phyloP scores from a whole-genome alignment of 768 basidiomycete genomes.

The Scleroderma citrinum region DNA sequence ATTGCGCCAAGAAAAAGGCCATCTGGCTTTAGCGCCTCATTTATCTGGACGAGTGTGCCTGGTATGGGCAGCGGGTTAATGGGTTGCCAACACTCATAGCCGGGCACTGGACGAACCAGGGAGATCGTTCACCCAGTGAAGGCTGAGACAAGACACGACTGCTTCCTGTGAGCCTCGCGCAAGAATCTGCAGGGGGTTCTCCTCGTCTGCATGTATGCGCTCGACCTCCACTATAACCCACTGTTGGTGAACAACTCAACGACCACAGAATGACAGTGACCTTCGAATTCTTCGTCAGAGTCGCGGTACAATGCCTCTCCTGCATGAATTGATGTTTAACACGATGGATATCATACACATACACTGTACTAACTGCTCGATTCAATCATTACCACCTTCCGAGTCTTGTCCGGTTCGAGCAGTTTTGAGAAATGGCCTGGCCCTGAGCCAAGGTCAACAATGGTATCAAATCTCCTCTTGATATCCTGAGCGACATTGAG shows the following conservation, averaged over 20 bases:
- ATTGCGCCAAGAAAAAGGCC: conserved; percentile 93
- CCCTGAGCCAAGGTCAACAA: conserved; percentile 88
- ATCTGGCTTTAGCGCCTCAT: conserved; percentile 78
- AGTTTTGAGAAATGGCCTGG: conserved; percentile 89
- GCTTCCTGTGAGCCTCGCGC: conserved; percentile 80
- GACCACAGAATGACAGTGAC: conserved; percentile 32
- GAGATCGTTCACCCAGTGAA: conserved; percentile 98
- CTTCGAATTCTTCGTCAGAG: conserved; percentile 71
- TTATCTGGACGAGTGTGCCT: conserved; percentile 86
- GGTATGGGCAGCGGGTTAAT: conserved; percentile 1
- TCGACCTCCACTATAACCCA: conserved; percentile 59
- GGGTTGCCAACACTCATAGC: not conserved
- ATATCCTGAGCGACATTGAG: conserved; percentile 61
- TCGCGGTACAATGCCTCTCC: conserved; percentile 73
- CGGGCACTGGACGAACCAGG: conserved; percentile 52
- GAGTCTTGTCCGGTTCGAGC: conserved; percentile 58
- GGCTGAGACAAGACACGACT: conserved; percentile 81
- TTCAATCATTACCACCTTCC: conserved; percentile 81
- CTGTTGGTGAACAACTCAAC: not conserved
- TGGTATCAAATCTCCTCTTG: conserved; percentile 68
- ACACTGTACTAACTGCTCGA: conserved; percentile 57
- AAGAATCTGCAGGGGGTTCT: conserved; percentile 62
- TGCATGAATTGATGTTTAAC: conserved; percentile 26
- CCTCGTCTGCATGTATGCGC: conserved; percentile 80
- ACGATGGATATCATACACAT: not conserved